A percentile compares a stretch with the other conserved stretches of the same genome.
phyloP scores from a whole-genome alignment of 805 yeast species.

The Candida glaebosa region DNA sequence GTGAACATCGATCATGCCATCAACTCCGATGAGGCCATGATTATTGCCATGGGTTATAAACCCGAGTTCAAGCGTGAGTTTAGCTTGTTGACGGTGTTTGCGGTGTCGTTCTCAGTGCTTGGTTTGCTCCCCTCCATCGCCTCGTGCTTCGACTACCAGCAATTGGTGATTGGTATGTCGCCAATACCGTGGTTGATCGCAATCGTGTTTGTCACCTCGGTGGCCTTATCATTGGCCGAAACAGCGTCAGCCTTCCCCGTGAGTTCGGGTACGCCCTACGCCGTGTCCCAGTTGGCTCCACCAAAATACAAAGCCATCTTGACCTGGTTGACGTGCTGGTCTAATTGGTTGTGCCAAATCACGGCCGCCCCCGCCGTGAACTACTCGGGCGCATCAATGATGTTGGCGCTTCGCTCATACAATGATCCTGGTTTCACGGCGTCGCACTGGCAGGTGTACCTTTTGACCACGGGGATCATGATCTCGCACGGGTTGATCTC shows the following conservation, averaged over 20 bases:
- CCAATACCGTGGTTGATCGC: constrained; percentile 62
- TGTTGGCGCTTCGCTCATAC: constrained; percentile 47
- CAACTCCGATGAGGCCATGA: constrained; percentile 49
- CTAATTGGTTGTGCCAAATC: constrained; percentile 62
- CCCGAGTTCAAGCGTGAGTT: constrained; percentile 62
- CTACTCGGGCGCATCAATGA: constrained; percentile 54
- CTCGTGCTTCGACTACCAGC: constrained; percentile 57
- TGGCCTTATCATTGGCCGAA: constrained; percentile 63
- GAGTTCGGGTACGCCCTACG: constrained; percentile 66
- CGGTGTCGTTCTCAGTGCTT: constrained; percentile 61
- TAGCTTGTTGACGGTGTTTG: constrained; percentile 53
- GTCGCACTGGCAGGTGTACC: constrained; percentile 48
- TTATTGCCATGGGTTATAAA: constrained; percentile 58
- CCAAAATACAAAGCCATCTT: constrained; percentile 48
- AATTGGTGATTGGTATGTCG: constrained; percentile 58
- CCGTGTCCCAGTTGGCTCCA: constrained; percentile 61
- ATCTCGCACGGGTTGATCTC: constrained; percentile 45
- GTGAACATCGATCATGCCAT: constrained; percentile 47
- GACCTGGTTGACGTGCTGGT: constrained; percentile 64
- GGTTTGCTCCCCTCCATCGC: constrained; percentile 65
- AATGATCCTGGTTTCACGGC: constrained; percentile 37
- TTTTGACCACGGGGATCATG: constrained; percentile 51
- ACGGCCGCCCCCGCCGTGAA: constrained; percentile 62
- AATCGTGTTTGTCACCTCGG: constrained; percentile 51
- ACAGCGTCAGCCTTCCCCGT: constrained; percentile 65